phyloP scores from a whole-genome alignment of 305 asterid species.

The Fraxinus floribunda region DNA sequence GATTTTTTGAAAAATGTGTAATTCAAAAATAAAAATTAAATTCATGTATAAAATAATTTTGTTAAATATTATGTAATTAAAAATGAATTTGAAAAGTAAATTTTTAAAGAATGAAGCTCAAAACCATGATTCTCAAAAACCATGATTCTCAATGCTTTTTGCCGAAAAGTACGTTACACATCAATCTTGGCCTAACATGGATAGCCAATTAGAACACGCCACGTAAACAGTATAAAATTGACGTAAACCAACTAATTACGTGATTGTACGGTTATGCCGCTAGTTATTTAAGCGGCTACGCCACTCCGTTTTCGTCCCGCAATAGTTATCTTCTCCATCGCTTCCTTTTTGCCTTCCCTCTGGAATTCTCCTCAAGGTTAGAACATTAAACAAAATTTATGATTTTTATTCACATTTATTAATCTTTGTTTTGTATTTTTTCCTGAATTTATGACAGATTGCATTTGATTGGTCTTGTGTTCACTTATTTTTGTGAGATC shows the following conservation, averaged over 20 bases:
- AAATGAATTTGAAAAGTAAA: too few relatives aligned
- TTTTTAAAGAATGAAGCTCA: too few relatives aligned
- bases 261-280: background rate
- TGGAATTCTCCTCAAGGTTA: constrained; percentile 26
- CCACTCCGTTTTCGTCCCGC: too few relatives aligned
- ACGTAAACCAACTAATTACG: background rate
- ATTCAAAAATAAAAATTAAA: too few relatives aligned
- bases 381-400: background rate
- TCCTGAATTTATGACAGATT: background rate
- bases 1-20: too few relatives aligned
- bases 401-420: background rate
- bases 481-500: background rate
- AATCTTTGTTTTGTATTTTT: background rate
- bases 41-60: too few relatives aligned
- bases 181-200: constrained; percentile 5
- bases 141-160: background rate
- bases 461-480: background rate
- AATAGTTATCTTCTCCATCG: background rate
- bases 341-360: background rate
- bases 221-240: background rate
- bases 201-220: constrained; percentile 12
- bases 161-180: background rate
- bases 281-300: background rate
- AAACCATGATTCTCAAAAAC: too few relatives aligned
- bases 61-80: too few relatives aligned